Evolutionary conservation across 495 filamentous ascomycete genomes (phyloP).

Genomic region (Cryomyces minteri): DNA sequence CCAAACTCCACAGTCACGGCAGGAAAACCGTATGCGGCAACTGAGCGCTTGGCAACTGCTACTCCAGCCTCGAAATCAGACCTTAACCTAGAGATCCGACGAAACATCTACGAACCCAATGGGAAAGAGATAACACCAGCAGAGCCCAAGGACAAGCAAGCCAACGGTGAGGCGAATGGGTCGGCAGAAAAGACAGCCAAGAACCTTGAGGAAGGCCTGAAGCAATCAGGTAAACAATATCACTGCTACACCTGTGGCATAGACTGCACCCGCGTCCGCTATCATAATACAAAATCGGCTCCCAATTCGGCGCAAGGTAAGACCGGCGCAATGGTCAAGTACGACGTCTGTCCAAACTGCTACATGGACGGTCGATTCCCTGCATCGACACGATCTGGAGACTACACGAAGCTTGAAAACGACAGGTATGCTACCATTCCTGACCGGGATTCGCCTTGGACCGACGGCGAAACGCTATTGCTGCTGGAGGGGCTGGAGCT

Average conservation of each 20-base stretch:
- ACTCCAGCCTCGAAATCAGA: conserved; percentile 57
- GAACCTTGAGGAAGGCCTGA: conserved; percentile 37
- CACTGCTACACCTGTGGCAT: conserved; percentile 82
- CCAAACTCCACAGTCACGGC: conserved; percentile 53
- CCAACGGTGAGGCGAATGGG: conserved; percentile 36
- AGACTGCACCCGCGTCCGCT: conserved; percentile 82
- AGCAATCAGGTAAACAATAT: conserved; percentile 47
- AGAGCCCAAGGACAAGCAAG: conserved; percentile 30
- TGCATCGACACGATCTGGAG: conserved; percentile 43
- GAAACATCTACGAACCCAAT: conserved; percentile 87
- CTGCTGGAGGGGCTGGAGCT: conserved; percentile 79
- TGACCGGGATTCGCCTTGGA: conserved; percentile 74
- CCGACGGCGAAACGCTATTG: conserved; percentile 66
- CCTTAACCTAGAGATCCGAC: conserved; percentile 72
- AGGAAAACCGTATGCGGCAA: conserved; percentile 51
- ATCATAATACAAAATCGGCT: conserved; percentile 55
- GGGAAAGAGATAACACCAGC: conserved; percentile 55
- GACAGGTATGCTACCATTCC: conserved; percentile 51
- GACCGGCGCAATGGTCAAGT: conserved; percentile 41
- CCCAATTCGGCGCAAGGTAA: conserved; percentile 35
- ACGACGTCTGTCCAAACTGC: conserved; percentile 79
- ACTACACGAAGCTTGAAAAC: conserved; percentile 81
- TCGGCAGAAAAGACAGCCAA: conserved; percentile 30
- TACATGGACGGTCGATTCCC: conserved; percentile 69
- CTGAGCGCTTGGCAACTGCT: conserved; percentile 55